Conservation (phyloP, 2,329 filamentous ascomycete genomes). For the Podosphaera leucotricha region DNA sequence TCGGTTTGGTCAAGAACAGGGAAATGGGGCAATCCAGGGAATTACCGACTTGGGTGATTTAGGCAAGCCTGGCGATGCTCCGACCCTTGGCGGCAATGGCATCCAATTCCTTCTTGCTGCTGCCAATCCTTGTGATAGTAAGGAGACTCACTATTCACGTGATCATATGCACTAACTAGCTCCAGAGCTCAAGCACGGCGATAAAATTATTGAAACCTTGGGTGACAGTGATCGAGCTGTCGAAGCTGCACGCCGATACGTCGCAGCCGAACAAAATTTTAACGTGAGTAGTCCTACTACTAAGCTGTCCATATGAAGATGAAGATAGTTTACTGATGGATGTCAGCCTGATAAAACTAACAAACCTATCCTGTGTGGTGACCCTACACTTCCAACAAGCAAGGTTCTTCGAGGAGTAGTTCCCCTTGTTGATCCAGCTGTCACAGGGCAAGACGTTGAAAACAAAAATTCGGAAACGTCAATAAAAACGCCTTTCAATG, state of each 20-base stretch:
- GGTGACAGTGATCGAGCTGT: conserved; percentile 35
- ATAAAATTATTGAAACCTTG: conserved; percentile 36
- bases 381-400: conserved; percentile 36
- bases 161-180: conserved; percentile 1
- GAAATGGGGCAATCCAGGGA: conserved; percentile 24
- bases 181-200: conserved; percentile 32
- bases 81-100: conserved; percentile 36
- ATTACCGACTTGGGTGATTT: conserved; percentile 29
- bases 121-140: conserved; percentile 38
- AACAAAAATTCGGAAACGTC: conserved; percentile 36
- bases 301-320: background rate
- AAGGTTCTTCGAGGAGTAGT: conserved; percentile 38
- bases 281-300: conserved; percentile 18
- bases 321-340: background rate
- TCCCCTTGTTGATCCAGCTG: conserved; percentile 41
- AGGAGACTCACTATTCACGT: conserved; percentile 7
- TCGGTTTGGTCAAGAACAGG: conserved; percentile 37
- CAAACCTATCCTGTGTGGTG: conserved; percentile 38
- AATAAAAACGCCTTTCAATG: conserved; percentile 28
- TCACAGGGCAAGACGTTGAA: conserved; percentile 30
- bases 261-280: conserved; percentile 50
- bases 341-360: conserved; percentile 28
- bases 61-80: conserved; percentile 34
- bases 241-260: conserved; percentile 35
- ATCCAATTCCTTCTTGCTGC: conserved; percentile 38